Evolutionary conservation across 2,329 filamentous ascomycete genomes (phyloP).

Genomic region (Penicillium aurantiogriseum): DNA sequence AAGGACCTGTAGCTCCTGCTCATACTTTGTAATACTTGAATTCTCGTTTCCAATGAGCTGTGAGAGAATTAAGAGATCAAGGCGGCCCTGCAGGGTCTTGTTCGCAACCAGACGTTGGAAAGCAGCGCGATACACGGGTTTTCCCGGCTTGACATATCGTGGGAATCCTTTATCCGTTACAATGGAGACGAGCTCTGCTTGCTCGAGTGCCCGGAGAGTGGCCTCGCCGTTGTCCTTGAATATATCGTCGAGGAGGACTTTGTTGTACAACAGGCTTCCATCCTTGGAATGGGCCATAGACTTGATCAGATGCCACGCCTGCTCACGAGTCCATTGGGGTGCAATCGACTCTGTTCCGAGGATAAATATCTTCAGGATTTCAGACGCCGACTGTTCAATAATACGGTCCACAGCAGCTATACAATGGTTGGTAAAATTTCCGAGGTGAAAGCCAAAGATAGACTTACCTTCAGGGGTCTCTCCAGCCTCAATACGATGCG

Average conservation of each 20-base stretch:
- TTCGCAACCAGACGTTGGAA: constrained; percentile 73
- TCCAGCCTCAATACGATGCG: constrained; percentile 82
- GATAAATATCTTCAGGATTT: constrained; percentile 92
- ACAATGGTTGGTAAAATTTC: constrained; percentile 18
- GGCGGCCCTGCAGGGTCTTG: constrained; percentile 67
- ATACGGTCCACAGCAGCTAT: constrained; percentile 79
- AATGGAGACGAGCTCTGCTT: constrained; percentile 81
- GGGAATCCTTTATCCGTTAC: constrained; percentile 73
- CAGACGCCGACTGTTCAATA: constrained; percentile 80
- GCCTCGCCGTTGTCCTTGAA: constrained; percentile 73
- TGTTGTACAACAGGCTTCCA: constrained; percentile 71
- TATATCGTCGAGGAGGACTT: constrained; percentile 72
- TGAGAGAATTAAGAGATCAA: constrained; percentile 68
- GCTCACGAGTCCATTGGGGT: constrained; percentile 73
- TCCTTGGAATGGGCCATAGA: constrained; percentile 65
- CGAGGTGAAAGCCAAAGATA: too few relatives aligned
- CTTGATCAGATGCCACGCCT: constrained; percentile 88
- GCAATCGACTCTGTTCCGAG: constrained; percentile 57
- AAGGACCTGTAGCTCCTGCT: constrained; percentile 72
- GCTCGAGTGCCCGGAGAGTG: constrained; percentile 75
- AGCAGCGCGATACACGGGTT: constrained; percentile 81
- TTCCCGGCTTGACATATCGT: constrained; percentile 72
- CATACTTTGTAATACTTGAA: constrained; percentile 72
- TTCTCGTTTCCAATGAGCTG: constrained; percentile 71
- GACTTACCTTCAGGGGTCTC: constrained; percentile 67